Conservation (phyloP, 345 rosid genomes). For the Syzygium oleosum region DNA sequence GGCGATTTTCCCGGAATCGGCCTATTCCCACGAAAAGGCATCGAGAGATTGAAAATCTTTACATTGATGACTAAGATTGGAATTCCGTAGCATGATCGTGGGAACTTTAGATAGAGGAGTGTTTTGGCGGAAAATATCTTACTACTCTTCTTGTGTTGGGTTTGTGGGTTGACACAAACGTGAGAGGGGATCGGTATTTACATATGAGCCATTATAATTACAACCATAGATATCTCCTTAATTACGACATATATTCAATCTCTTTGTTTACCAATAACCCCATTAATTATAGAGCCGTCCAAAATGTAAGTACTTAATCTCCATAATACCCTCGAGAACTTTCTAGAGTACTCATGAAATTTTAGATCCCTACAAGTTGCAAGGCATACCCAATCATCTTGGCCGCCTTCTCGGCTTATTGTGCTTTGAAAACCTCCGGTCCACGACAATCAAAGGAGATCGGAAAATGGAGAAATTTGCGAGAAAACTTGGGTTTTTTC, state of each 20-base stretch:
- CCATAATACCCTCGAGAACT: background rate
- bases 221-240: background rate
- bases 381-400: background rate
- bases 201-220: background rate
- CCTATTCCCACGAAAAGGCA: background rate
- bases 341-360: background rate
- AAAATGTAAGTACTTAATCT: background rate
- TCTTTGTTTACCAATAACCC: background rate
- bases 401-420: background rate
- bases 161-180: background rate
- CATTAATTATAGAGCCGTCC: background rate
- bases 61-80: background rate
- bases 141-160: background rate
- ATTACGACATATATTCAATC: background rate
- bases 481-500: too few species aligned
- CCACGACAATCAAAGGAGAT: too few species aligned
- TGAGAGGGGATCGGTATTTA: background rate
- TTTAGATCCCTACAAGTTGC: background rate
- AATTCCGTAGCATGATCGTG: fast-evolving
- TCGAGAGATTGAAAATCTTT: background rate
- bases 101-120: background rate
- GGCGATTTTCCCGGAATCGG: background rate
- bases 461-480: too few species aligned
- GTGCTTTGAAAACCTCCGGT: too few species aligned
- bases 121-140: background rate